Percentiles rank a stretch among this genome's conserved stretches.
Conservation (phyloP, 1,284 basidiomycete genomes). For the Malassezia yamatoensis region DNA sequence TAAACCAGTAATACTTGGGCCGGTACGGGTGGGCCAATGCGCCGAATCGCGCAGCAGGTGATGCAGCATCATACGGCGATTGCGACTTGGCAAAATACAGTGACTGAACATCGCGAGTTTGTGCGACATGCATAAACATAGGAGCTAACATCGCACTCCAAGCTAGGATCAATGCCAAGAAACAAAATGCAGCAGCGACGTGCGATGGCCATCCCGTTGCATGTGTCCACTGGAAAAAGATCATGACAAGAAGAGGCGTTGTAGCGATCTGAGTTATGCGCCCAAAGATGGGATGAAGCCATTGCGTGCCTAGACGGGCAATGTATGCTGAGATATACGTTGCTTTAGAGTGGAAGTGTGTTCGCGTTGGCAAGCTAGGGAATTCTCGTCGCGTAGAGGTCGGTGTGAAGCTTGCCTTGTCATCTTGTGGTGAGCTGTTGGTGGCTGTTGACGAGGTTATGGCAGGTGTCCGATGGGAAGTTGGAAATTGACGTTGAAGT, state of each 20-base stretch:
- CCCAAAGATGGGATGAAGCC: background rate
- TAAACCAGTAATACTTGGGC: slow-evolving; percentile 37
- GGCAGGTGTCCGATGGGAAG: no score
- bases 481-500: no score
- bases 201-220: slow-evolving; percentile 40
- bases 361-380: no score
- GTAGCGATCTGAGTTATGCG: slow-evolving; percentile 7
- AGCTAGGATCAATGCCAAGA: slow-evolving; percentile 22
- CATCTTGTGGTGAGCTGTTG: no score
- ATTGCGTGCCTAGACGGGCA: no score
- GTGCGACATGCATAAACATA: slow-evolving; percentile 22
- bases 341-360: no score
- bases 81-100: slow-evolving; percentile 30
- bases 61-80: slow-evolving; percentile 16
- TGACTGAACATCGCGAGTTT: slow-evolving; percentile 11
- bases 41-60: slow-evolving; percentile 24
- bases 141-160: slow-evolving; percentile 26
- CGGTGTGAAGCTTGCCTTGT: no score
- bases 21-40: slow-evolving; percentile 33
- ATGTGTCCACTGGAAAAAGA: slow-evolving; percentile 41
- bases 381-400: no score
- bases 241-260: slow-evolving; percentile 25
- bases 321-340: no score
- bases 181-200: slow-evolving; percentile 29
- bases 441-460: no score